Evolutionary conservation across 2,329 filamentous ascomycete genomes (phyloP).

Genomic region (Myriosclerotinia curreyana): DNA sequence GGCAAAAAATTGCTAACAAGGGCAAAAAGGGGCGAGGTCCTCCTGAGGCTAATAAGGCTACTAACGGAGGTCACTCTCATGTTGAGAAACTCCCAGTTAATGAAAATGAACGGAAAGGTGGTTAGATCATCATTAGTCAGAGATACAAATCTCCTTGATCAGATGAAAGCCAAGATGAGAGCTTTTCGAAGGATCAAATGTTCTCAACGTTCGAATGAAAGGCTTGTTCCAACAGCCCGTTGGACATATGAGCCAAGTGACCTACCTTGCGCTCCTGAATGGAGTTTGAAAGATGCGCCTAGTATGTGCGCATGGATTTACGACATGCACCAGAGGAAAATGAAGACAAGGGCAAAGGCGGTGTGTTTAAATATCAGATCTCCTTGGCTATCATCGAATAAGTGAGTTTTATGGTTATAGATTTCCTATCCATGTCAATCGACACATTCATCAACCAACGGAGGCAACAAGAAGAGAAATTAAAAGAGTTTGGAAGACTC

Average conservation of each 20-base stretch:
- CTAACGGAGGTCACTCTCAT: conserved; percentile 43
- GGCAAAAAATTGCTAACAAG: conserved; percentile 57
- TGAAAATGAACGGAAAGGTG: conserved; percentile 61
- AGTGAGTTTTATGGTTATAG: conserved; percentile 20
- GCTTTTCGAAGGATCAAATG: not conserved
- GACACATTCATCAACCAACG: conserved; percentile 9
- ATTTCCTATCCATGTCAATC: conserved; percentile 19
- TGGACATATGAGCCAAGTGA: not conserved
- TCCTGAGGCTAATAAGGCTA: conserved; percentile 51
- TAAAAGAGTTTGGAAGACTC: conserved; percentile 19
- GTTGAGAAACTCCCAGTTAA: conserved; percentile 57
- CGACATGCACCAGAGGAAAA: not conserved
- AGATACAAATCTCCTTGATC: not conserved
- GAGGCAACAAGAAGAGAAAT: conserved; percentile 18
- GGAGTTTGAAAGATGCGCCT: not conserved
- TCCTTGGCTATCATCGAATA: conserved; percentile 14
- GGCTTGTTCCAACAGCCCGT: not conserved
- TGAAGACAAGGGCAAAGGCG: not conserved
- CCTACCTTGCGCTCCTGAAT: conserved; percentile 1
- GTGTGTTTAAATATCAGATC: conserved; percentile 20
- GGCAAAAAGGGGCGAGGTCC: conserved; percentile 48
- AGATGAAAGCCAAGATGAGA: conserved; percentile 2
- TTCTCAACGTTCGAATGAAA: not conserved
- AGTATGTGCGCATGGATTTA: not conserved
- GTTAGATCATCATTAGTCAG: conserved; percentile 41